Evolutionary conservation across 179 eudicot genomes (phyloP), one percentile per base, ranked within the genome.

Genomic region (Camellia oleifera): DNA sequence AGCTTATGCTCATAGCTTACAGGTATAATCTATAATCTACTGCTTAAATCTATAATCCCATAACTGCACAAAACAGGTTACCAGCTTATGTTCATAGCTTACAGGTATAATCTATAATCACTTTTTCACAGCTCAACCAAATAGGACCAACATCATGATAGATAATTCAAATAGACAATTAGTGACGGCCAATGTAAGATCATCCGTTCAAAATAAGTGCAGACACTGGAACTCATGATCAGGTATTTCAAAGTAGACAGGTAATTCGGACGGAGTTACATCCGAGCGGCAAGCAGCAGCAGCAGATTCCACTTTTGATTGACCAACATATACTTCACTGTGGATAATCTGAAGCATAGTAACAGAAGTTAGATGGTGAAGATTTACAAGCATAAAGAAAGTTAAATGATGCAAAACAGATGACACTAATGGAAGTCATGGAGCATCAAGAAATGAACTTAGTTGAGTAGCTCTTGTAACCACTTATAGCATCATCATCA

Each of bases 261-360:
- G 32, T 53, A 42, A 68, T 53, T 23, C 50, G 68, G 65, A 74
- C 18, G 76, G 69, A 76, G 53, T 72, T 56, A 88, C 97, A 79
- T 88, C 94, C 98, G 91, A 87, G 78, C 84, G 94, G 83, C 99
- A 96, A 82, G 99, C 88, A 79, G 94, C 90, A 80, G 98, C 98
- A 80, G 99, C 99, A 78, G 99, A 96, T 81, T 94, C 95, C 79
- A 94, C 99, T 90, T 96, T 96, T 61, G 98, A 86, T 81, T 81
- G 84, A 80, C 99, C 97, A 69, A 96, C 92, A 88, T 86, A 94
- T 53, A 90, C 89, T 82, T 96, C 99, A 8, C 89, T 81, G 81
- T 94, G 99, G 78, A 95, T 95, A 82, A 95, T 90, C 99, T 95
- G 82, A 77, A 54, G 12, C 58, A 72, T 13, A 63, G 26, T 57